phyloP scores from a whole-genome alignment of 345 rosid species.

The Murraya koenigii region DNA sequence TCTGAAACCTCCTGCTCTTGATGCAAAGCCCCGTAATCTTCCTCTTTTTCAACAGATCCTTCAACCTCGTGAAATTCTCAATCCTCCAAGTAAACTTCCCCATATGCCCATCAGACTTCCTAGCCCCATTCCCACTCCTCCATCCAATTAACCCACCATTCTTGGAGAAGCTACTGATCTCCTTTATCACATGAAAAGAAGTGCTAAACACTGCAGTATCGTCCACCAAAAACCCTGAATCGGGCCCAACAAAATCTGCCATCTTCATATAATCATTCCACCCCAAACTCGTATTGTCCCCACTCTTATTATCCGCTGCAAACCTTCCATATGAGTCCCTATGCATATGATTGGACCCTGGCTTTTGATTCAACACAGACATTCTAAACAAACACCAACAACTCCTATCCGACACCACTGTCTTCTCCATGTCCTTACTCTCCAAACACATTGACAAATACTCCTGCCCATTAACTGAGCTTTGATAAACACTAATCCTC shows the following conservation, averaged over 20 bases:
- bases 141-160: constrained; percentile 58
- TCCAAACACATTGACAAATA: constrained; percentile 95
- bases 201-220: constrained; percentile 91
- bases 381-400: constrained; percentile 99
- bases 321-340: constrained; percentile 91
- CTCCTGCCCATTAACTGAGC: constrained; percentile 78
- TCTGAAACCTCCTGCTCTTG: constrained; percentile 97
- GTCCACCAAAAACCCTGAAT: constrained; percentile 75
- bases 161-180: constrained; percentile 69
- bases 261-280: constrained; percentile 99
- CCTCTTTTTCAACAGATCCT: constrained; percentile 95
- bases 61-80: constrained; percentile 86
- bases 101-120: constrained; percentile 88
- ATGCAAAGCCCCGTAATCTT: constrained; percentile 97
- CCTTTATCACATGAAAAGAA: constrained; percentile 92
- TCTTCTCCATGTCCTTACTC: constrained; percentile 91
- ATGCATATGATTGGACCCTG: constrained; percentile 87
- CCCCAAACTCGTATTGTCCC: constrained; percentile 94
- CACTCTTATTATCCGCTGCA: constrained; percentile 90
- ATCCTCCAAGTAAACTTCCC: constrained; percentile 92
- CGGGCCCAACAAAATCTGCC: constrained; percentile 71
- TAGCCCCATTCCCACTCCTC: constrained; percentile 55
- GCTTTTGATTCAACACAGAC: constrained; percentile 90
- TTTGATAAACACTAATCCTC: constrained; percentile 90
- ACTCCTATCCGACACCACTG: constrained; percentile 62